Evolutionary conservation across 805 yeast species (phyloP), one percentile per base, ranked within the genome.

Genomic region (Teunomyces stri): DNA sequence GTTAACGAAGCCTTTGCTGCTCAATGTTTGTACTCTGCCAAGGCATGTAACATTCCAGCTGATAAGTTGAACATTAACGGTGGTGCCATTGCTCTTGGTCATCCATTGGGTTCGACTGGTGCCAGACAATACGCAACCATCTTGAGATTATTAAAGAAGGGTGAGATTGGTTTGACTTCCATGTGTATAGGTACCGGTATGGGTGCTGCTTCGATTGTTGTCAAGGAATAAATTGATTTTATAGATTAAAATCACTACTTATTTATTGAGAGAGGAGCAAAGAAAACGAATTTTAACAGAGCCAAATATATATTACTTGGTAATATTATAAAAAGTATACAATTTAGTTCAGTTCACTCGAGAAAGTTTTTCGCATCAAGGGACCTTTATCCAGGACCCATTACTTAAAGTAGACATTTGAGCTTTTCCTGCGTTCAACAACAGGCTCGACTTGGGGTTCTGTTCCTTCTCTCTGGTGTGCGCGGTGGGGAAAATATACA

Each of bases 101-200:
- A 91, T 69, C 98, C 98, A 49, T 70, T 72, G 58, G 77, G 77
- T 51, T 62, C 67, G 45, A 62, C 66, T 42, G 96, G 96, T 63
- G 90, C 97, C 10, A 84, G 98, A 68, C 97, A 91, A 72, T 78
- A 89, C 44, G 91, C 97, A 38, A 92, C 98, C 4, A 69, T 92
- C 51, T 69, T 92, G 64, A 79, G 91, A 59, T 92, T 89, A 72
- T 78, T 91, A 60, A 70, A 84, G 66, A 65, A 79, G 22, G 95
- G 92, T 51, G 83, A 90, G 72, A 70, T 90, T 54, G 98, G 98
- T 55, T 84, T 92, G 45, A 87, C 95, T 10, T 86, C 96, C 53
- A 92, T 92, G 98, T 92, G 98, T 75, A 84, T 92, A 55, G 98
- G 98, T 60, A 89, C 97, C 30, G 98, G 98, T 58, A 92, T 91